phyloP scores from a whole-genome alignment of 164 flowering plant species.

The grape (Vitis vinifera) region ASM3070453v1 NC_081811.1:28468001-28468500 shows the following conservation, averaged over 20 bases:
- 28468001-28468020: too few species aligned
- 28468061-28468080: too few species aligned
- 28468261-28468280: not conserved
- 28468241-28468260: too few species aligned
- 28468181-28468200: too few species aligned
- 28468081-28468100: not conserved
- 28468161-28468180: too few species aligned
- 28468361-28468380: constrained; percentile 97
- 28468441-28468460: not conserved
- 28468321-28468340: constrained; percentile 91
- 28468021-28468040: too few species aligned
- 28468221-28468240: too few species aligned
- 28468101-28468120: not conserved
- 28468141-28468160: too few species aligned
- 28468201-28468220: too few species aligned
- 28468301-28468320: constrained; percentile 98
- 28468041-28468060: too few species aligned
- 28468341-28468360: constrained; percentile 95
- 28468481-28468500: not conserved
- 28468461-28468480: not conserved
- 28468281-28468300: constrained; percentile 61
- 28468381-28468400: constrained; percentile 97
- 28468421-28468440: constrained; percentile 80
- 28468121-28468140: not conserved
- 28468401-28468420: constrained; percentile 98